These are phyloP conservation scores for Phlebopus sp. DNA, from an alignment of 1,284 basidiomycete species.

Conservation along the genomic window DNA sequence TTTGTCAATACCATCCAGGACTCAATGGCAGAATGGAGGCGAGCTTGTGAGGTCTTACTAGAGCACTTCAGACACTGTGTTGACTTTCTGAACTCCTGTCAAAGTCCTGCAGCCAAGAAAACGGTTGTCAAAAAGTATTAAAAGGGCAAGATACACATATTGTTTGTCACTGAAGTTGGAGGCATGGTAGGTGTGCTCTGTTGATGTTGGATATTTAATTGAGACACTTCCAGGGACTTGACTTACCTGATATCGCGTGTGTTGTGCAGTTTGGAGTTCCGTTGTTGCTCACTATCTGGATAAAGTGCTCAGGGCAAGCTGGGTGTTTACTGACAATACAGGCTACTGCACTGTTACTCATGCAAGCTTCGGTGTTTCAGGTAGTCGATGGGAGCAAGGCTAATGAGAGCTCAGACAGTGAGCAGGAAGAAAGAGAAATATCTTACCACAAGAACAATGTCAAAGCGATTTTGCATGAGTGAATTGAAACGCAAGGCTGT, in stretches of 20 bases:
- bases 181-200: neutral
- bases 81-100: too few relatives aligned
- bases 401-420: too few relatives aligned
- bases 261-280: constrained; percentile 17
- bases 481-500: too few relatives aligned
- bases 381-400: too few relatives aligned
- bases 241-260: constrained; percentile 14
- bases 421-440: constrained; percentile 4
- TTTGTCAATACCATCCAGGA: too few relatives aligned
- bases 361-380: constrained; percentile 12
- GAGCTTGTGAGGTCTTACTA: too few relatives aligned
- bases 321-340: neutral
- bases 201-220: neutral
- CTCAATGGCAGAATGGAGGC: too few relatives aligned
- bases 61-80: too few relatives aligned
- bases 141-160: constrained; percentile 3
- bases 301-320: constrained; percentile 18
- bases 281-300: constrained; percentile 12
- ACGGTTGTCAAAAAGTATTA: constrained; percentile 3
- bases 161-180: neutral
- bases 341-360: constrained; percentile 10
- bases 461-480: constrained; percentile 13
- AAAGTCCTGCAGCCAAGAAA: neutral
- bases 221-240: constrained; percentile 13
- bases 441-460: neutral